Evolutionary conservation across 257 asterid species (phyloP).

Genomic region (Leonotis leonurus): DNA sequence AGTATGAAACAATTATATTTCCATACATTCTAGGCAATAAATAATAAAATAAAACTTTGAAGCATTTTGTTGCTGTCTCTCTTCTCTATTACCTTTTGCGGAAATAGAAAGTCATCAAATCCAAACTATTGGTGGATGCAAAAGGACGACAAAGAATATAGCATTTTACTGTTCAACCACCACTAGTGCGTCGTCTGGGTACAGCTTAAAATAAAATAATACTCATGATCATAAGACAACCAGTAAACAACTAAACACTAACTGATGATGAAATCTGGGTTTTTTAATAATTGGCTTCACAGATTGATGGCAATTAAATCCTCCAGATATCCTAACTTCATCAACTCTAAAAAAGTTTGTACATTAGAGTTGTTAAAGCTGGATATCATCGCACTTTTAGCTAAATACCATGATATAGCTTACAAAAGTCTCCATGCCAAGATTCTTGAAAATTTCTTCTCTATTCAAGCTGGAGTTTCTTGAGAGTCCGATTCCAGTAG

Average conservation of each 20-base stretch:
- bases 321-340: constrained; percentile 12
- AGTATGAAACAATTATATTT: no score
- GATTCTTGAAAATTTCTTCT: constrained; percentile 21
- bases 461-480: constrained; percentile 10
- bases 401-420: constrained; percentile 13
- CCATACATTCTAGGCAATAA: no score
- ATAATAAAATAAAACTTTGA: no score
- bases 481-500: background rate
- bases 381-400: background rate
- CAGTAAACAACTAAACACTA: background rate
- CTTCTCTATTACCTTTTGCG: no score
- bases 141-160: no score
- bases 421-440: constrained; percentile 12
- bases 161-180: no score
- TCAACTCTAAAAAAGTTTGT: constrained; percentile 13
- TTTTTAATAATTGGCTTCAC: background rate
- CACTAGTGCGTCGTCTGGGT: no score
- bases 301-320: constrained; percentile 10
- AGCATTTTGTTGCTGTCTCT: no score
- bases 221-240: no score
- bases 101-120: no score
- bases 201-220: no score
- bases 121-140: no score
- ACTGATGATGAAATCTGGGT: background rate
- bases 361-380: constrained; percentile 7